Evolutionary conservation across 805 yeast genomes (phyloP).

Genomic region (Wickerhamomyces kurtzmanii): DNA sequence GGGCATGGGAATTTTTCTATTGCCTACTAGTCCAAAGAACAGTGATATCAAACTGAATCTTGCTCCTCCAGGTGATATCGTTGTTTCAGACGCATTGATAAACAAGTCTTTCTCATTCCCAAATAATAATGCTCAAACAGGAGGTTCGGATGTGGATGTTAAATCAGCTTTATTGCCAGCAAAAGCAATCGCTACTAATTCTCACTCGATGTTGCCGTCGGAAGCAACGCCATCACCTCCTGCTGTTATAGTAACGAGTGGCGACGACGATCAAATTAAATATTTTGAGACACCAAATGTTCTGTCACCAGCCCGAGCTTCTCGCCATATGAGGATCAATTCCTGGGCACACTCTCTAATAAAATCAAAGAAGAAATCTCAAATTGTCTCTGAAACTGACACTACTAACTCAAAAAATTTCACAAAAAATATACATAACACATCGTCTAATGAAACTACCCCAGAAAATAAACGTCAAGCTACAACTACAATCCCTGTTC

Average conservation of each 20-base stretch:
- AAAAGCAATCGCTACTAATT: background rate
- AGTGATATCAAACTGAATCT: background rate
- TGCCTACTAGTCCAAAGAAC: conserved; percentile 1
- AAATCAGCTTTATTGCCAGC: background rate
- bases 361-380: conserved; percentile 8
- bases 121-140: background rate
- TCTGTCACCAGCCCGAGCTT: conserved; percentile 12
- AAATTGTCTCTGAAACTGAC: too few species aligned
- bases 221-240: conserved; percentile 3
- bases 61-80: background rate
- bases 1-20: conserved; percentile 11
- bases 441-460: conserved; percentile 15
- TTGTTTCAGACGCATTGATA: background rate
- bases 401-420: too few species aligned
- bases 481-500: background rate
- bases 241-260: conserved; percentile 8
- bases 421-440: conserved; percentile 4
- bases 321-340: conserved; percentile 22
- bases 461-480: conserved; percentile 10
- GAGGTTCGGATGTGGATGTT: background rate
- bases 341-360: conserved; percentile 28
- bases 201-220: conserved; percentile 2
- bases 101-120: background rate
- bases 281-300: conserved; percentile 3
- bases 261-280: too few species aligned